phyloP scores from a whole-genome alignment of 306 rosid species.

The Trifolium pratense region DNA sequence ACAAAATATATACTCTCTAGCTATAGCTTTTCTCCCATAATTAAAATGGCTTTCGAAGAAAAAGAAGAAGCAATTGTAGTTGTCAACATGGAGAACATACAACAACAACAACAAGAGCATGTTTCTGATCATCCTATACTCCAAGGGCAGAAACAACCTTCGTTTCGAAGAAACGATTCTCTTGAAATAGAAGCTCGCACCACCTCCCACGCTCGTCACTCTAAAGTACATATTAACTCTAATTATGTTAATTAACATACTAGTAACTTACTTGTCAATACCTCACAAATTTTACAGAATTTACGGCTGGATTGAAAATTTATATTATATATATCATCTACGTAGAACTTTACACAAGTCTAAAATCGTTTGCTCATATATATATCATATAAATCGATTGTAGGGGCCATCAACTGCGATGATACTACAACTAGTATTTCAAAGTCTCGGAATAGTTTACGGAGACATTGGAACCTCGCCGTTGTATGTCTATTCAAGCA shows the following conservation, averaged over 20 bases:
- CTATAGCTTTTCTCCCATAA: neutral
- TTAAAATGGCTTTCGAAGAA: conserved; percentile 8
- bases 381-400: no score
- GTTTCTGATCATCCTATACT: neutral
- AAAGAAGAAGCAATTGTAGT: neutral
- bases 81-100: conserved; percentile 1
- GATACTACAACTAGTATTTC: conserved; percentile 65
- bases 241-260: no score
- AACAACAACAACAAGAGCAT: neutral
- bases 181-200: conserved; percentile 35
- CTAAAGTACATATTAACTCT: conserved; percentile 15
- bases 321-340: no score
- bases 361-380: no score
- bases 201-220: conserved; percentile 12
- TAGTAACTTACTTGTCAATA: no score
- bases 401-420: conserved; percentile 5
- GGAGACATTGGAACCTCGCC: conserved; percentile 86
- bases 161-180: conserved; percentile 31
- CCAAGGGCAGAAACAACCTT: neutral
- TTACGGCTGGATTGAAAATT: no score
- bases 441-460: conserved; percentile 72
- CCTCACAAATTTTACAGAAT: no score
- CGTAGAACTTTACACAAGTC: no score
- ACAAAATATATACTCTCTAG: neutral
- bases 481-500: conserved; percentile 58